Evolutionary conservation across 1,284 basidiomycete genomes (phyloP), one percentile per base, ranked within the genome.

Genomic region (Rhodofomes roseus): DNA sequence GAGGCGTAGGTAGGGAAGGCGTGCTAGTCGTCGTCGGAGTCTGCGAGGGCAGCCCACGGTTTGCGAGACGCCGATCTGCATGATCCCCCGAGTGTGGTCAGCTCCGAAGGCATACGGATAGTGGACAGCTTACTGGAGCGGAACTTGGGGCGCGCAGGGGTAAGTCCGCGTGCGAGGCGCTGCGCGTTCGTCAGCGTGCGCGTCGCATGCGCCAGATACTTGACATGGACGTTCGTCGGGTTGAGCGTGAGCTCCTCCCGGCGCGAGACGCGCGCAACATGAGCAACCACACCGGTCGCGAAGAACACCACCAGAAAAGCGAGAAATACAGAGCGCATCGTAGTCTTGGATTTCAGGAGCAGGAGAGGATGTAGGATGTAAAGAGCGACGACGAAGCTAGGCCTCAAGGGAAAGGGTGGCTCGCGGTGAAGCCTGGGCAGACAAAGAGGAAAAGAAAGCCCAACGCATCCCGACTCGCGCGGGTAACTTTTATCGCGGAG

Each of bases 121-220:
- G 4, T 34, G 5, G 22, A 4, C 5, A n/a, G 36, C 50, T 18
- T 5, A 51, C 50, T 36, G 16, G 7, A 34, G 50, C n/a, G 50
- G 16, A 51, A 12, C 16, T 22, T 46, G 8, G 61, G 61, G 25
- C 58, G 61, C 1, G 56, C 59, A 14, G 58, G 61, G 2, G 29
- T 25, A 2, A 60, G 61, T 18, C 61, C 61, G 18, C 58, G 61
- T 14, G 59, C 58, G 5, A 62, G 9, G 4, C 61, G 61, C 25
- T 62, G 58, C 14, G 58, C 61, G 48, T 62, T 62, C n/a, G 61
- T 60, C 4, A 51, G 50, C 4, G 23, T 23, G 20, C 9, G 43
- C 5, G 43, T 9, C 20, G 23, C 4, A 27, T 44, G 43, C 7
- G 16, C n/a, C 20, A 44, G 9, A 9, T 20, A 14, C 50, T 16